Base-by-base conservation (phyloP, 2,329 filamentous ascomycete species). In the Plenodomus lindquistii region DNA sequence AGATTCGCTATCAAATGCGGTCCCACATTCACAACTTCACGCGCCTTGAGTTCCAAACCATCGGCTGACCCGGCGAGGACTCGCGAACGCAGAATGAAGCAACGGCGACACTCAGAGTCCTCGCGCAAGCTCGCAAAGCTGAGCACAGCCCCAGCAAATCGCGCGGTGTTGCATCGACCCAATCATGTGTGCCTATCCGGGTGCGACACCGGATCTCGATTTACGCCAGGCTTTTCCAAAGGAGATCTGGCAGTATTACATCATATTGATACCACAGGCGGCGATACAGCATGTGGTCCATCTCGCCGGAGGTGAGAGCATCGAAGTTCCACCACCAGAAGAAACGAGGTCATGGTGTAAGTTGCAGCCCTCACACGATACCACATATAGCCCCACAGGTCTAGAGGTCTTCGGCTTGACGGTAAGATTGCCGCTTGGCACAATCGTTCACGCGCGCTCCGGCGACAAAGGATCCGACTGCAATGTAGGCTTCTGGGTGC, bases 381-480 rank as follows among this genome's bases (percentile, higher is more conserved):
- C 21, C 56, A 71, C 48, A 4, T 10, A 19, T 34, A 19, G 62
- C 44, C 52, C 57, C 2, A 48, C 42, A 1, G 37, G 49, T 1
- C 48, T 57, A 0, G 19, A 20, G 1, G 40, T 41, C 0, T 63
- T 63, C 18, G 56, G 58, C 15, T 53, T 59, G 1, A 73, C 68
- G 1, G 62, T 63, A 0, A 49, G 52, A n/a, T 63, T 71, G 15
- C 72, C 69, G 4, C 59, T 79, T 0, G 76, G 76, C 9, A 73
- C 74, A n/a, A 65, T 79, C 15, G 72, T 72, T 1, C 71, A 78
- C 15, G 77, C 70, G 0, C 62, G 78, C 34, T 76, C 77, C 1
- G 71, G 69, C 10, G 69, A 72, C 40, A 73, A 73, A 40, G 69
- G 67, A 13, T 65, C 63, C 13, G 63, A 73, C 37, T 66, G 62